Evolutionary conservation across 768 basidiomycete species (phyloP).

Genomic region (Daedalea quercina): DNA sequence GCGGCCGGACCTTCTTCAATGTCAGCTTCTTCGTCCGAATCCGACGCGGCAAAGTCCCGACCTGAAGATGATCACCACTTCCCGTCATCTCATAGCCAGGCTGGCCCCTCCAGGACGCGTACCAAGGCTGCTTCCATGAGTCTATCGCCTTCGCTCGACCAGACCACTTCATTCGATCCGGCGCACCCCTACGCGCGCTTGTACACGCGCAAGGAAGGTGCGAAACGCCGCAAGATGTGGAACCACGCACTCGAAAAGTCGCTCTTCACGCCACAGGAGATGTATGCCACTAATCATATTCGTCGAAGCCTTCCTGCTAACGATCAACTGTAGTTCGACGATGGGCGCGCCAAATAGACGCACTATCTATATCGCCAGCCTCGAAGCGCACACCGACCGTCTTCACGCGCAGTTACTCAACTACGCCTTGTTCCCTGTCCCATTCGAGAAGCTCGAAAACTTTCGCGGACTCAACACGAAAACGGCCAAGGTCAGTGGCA

Average conservation of each 20-base stretch:
- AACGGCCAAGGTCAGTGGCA: constrained; percentile 57
- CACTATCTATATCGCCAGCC: constrained; percentile 62
- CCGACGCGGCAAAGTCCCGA: not conserved
- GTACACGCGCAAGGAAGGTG: constrained; percentile 50
- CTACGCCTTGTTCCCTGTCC: constrained; percentile 44
- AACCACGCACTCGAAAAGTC: constrained; percentile 70
- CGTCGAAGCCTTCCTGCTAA: not conserved
- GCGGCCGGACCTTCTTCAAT: not conserved
- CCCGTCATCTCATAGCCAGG: not conserved
- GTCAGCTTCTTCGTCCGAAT: not conserved
- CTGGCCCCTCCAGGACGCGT: not conserved
- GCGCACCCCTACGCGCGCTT: constrained; percentile 67
- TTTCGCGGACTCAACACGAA: constrained; percentile 71
- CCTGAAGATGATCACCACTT: constrained; percentile 1
- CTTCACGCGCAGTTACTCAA: constrained; percentile 54
- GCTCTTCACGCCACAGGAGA: constrained; percentile 58
- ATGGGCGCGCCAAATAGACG: constrained; percentile 64
- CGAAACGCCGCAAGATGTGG: constrained; percentile 72
- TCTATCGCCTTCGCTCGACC: not conserved
- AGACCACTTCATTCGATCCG: constrained; percentile 24
- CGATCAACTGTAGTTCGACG: constrained; percentile 39
- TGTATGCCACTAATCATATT: constrained; percentile 34
- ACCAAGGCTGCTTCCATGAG: not conserved
- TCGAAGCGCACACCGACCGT: constrained; percentile 66
- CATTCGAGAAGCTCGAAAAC: constrained; percentile 10